Percentiles rank a stretch among this genome's conserved stretches.
These are phyloP conservation scores for Cercospora sp. DNA, from an alignment of 2,329 filamentous ascomycete species.

Conservation along the genomic window DNA sequence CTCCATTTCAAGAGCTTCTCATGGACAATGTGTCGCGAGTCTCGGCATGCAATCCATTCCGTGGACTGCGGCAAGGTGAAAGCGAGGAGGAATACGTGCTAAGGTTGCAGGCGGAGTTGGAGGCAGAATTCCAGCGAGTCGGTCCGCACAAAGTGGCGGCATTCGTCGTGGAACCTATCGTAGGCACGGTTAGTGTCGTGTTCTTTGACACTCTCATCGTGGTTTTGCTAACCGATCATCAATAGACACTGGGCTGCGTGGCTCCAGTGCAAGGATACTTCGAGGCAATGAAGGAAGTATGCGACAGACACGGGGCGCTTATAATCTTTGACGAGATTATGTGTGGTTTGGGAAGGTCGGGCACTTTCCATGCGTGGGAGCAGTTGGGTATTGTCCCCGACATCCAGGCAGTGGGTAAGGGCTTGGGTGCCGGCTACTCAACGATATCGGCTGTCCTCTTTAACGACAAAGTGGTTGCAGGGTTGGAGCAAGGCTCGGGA, in stretches of 20 bases:
- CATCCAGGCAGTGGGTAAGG: constrained; percentile 62
- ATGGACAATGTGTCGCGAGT: constrained; percentile 36
- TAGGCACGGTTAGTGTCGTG: constrained; percentile 33
- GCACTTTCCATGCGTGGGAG: constrained; percentile 35
- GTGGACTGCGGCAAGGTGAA: constrained; percentile 39
- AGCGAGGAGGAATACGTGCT: constrained; percentile 44
- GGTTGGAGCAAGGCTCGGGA: constrained; percentile 44
- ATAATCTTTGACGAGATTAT: constrained; percentile 54
- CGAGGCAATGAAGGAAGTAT: constrained; percentile 53
- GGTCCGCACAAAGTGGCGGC: constrained; percentile 51
- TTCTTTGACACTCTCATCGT: neutral
- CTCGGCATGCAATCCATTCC: constrained; percentile 38
- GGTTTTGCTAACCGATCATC: neutral
- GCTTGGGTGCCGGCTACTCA: constrained; percentile 60
- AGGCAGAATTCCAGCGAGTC: constrained; percentile 49
- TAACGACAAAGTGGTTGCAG: constrained; percentile 50
- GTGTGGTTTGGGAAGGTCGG: constrained; percentile 30
- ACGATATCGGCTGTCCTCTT: constrained; percentile 60
- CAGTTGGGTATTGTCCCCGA: constrained; percentile 54
- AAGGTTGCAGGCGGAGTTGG: constrained; percentile 48
- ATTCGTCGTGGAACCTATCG: constrained; percentile 54
- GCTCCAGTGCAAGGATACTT: constrained; percentile 56
- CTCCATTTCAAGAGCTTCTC: constrained; percentile 38
- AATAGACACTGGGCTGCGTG: constrained; percentile 49
- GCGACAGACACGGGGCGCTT: constrained; percentile 56